Conservation (phyloP, 2,329 filamentous ascomycete genomes). For the Aureobasidium melanogenum region DNA sequence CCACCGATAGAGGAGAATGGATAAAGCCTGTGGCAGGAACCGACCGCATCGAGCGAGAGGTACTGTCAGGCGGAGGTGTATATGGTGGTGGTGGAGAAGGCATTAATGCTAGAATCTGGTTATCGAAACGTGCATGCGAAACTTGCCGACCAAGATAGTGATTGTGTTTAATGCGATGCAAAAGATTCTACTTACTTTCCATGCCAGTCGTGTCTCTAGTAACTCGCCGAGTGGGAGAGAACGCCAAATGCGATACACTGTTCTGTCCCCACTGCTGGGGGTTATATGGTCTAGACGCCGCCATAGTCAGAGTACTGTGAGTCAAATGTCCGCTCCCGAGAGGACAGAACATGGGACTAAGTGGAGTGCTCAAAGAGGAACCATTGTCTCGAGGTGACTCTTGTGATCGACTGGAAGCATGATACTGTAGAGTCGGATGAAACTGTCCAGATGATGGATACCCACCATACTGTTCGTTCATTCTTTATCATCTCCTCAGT, state of each 20-base stretch:
- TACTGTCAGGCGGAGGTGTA: conserved; percentile 33
- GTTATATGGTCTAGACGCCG: conserved; percentile 33
- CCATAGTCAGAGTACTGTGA: conserved; percentile 19
- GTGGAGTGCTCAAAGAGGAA: conserved; percentile 18
- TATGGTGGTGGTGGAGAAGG: conserved; percentile 43
- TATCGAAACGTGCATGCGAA: neutral
- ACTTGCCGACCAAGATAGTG: neutral
- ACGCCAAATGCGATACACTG: conserved; percentile 28
- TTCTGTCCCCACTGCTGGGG: conserved; percentile 40
- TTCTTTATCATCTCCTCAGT: neutral
- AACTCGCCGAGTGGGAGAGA: conserved; percentile 22
- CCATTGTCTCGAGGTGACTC: conserved; percentile 12
- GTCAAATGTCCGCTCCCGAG: conserved; percentile 19
- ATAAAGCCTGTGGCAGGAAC: conserved; percentile 30
- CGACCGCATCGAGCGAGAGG: conserved; percentile 26
- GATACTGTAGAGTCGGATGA: conserved; percentile 15
- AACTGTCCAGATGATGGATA: conserved; percentile 2
- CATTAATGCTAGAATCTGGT: conserved; percentile 33
- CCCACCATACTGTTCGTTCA: conserved; percentile 11
- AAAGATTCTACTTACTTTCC: conserved; percentile 34
- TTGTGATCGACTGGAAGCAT: conserved; percentile 26
- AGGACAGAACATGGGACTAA: conserved; percentile 22
- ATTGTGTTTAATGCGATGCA: neutral
- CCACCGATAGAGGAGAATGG: conserved; percentile 24
- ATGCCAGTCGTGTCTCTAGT: conserved; percentile 36